Evolutionary conservation across 768 basidiomycete genomes (phyloP).

Genomic region (Wakefieldia striispora): DNA sequence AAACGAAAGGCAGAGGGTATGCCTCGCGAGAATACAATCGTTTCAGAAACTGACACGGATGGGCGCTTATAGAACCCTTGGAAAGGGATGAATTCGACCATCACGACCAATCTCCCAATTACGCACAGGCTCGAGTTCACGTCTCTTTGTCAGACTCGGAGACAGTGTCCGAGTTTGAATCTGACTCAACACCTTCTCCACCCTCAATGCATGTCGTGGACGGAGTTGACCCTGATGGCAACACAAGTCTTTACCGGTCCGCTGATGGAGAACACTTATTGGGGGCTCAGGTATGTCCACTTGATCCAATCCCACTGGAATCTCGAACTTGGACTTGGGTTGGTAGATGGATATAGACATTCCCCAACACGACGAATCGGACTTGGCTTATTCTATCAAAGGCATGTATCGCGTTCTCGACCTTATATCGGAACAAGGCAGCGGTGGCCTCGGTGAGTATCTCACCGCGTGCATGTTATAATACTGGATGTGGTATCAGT

Average conservation of each 20-base stretch:
- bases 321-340: neutral
- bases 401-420: constrained; percentile 56
- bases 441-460: constrained; percentile 47
- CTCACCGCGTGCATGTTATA: neutral
- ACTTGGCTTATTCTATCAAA: constrained; percentile 33
- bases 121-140: neutral
- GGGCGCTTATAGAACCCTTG: constrained; percentile 9
- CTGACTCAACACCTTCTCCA: constrained; percentile 6
- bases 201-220: neutral
- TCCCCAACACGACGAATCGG: constrained; percentile 11
- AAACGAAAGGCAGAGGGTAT: constrained; percentile 19
- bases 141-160: constrained; percentile 8
- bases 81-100: neutral
- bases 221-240: neutral
- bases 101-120: neutral
- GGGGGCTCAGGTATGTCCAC: constrained; percentile 11
- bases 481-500: constrained; percentile 33
- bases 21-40: neutral
- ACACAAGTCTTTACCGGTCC: constrained; percentile 17
- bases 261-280: constrained; percentile 1
- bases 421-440: constrained; percentile 49
- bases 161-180: neutral
- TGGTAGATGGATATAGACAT: constrained; percentile 20
- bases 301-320: neutral
- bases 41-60: neutral